phyloP scores from a whole-genome alignment of 495 filamentous ascomycete genomes.

The Hypoxylon cercidicola region DNA sequence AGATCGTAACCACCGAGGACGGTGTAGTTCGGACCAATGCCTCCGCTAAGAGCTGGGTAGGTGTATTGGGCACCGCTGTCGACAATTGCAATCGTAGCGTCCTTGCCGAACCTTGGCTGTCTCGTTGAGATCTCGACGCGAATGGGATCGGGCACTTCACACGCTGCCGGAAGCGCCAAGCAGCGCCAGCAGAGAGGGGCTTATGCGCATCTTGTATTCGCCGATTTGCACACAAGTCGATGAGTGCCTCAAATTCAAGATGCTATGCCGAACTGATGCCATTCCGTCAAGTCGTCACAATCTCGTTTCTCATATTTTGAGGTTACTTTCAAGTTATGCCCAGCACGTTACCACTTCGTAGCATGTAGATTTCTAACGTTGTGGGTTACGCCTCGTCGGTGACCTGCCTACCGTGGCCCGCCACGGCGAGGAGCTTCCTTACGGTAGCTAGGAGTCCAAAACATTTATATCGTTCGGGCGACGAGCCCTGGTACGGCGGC shows the following conservation, averaged over 20 bases:
- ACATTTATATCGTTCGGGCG: constrained; percentile 6
- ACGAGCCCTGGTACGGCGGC: neutral
- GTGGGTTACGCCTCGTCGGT: constrained; percentile 9
- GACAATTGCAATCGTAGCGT: constrained; percentile 46
- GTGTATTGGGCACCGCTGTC: constrained; percentile 60
- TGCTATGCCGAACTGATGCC: no score
- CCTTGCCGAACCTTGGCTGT: constrained; percentile 31
- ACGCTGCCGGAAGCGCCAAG: constrained; percentile 10
- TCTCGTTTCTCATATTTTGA: constrained; percentile 33
- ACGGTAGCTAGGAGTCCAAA: neutral
- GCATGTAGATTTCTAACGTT: constrained; percentile 13
- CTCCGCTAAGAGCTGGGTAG: constrained; percentile 56
- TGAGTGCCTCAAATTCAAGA: constrained; percentile 4
- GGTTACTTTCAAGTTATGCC: constrained; percentile 14
- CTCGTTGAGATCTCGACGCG: constrained; percentile 14
- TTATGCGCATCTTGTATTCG: constrained; percentile 16
- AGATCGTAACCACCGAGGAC: constrained; percentile 51
- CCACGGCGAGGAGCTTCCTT: constrained; percentile 6
- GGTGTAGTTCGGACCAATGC: constrained; percentile 49
- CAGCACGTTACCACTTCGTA: constrained; percentile 19
- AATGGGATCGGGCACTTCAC: neutral
- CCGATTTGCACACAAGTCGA: neutral
- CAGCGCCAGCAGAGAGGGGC: constrained; percentile 5
- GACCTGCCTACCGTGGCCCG: neutral
- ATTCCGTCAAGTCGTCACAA: constrained; percentile 19